Conservation (phyloP, 192 early-diverging fungal species). For the Podila epicladia region DNA sequence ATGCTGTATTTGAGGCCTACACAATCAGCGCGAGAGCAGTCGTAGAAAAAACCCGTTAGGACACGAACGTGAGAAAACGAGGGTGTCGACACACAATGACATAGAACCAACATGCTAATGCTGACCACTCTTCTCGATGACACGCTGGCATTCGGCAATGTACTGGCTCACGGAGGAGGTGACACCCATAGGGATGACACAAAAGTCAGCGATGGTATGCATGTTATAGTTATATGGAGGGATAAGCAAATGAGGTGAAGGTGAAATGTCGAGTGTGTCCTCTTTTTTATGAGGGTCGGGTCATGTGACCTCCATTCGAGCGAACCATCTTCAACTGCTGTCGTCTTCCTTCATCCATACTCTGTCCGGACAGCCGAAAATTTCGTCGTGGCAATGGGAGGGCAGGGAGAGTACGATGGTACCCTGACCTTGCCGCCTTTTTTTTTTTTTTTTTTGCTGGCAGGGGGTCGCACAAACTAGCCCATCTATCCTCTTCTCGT, state of each 20-base stretch:
- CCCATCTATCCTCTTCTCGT: no score
- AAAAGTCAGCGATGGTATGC: conserved; percentile 52
- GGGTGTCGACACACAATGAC: background rate
- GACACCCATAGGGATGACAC: conserved; percentile 52
- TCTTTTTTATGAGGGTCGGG: background rate
- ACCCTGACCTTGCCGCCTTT: no score
- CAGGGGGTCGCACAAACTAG: no score
- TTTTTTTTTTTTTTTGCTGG: no score
- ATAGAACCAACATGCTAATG: no score
- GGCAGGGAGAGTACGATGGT: no score
- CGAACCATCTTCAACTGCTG: no score
- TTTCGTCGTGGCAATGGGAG: no score
- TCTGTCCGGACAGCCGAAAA: no score
- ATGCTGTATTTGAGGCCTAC: conserved; percentile 42
- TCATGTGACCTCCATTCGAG: no score
- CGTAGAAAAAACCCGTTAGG: background rate
- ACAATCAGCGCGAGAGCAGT: background rate
- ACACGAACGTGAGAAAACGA: background rate
- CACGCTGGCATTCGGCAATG: conserved; percentile 49
- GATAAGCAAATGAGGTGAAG: background rate
- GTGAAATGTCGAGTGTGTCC: background rate
- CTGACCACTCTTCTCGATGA: conserved; percentile 49
- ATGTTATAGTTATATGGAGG: background rate
- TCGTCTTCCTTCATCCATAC: no score
- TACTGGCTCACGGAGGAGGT: conserved; percentile 49